These are phyloP conservation scores for Malus sylvestris DNA, from an alignment of 306 rosid species.

Conservation along the genomic window DNA sequence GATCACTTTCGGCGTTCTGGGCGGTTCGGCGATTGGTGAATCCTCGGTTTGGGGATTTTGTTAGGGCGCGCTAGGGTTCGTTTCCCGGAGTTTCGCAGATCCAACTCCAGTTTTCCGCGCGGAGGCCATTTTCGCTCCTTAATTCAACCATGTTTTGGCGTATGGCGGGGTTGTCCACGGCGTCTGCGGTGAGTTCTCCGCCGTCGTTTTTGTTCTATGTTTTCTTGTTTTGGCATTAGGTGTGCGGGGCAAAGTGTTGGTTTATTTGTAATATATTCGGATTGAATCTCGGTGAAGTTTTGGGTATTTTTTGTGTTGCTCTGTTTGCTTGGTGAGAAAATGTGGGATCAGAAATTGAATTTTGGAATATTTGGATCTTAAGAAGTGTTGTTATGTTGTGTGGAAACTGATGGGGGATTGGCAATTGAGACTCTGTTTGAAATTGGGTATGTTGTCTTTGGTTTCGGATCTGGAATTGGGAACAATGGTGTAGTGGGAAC, in stretches of 20 bases:
- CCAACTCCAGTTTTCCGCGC: constrained; percentile 31
- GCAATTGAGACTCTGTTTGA: neutral
- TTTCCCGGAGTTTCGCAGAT: constrained; percentile 50
- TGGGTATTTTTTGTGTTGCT: constrained; percentile 9
- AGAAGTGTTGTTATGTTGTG: neutral
- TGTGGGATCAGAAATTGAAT: constrained; percentile 11
- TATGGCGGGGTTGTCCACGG: constrained; percentile 93
- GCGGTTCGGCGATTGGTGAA: constrained; percentile 18
- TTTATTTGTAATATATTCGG: neutral
- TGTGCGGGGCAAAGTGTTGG: constrained; percentile 7
- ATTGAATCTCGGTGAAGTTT: constrained; percentile 4
- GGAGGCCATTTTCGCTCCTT: constrained; percentile 8
- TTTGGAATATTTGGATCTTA: constrained; percentile 6
- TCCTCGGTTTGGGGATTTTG: constrained; percentile 16
- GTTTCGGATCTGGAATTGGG: neutral
- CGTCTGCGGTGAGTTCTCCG: constrained; percentile 82
- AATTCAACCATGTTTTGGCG: constrained; percentile 92
- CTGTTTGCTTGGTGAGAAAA: constrained; percentile 14
- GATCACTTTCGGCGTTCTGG: constrained; percentile 2
- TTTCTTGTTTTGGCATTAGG: neutral
- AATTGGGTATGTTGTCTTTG: neutral
- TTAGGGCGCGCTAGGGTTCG: constrained; percentile 53
- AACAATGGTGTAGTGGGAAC: neutral
- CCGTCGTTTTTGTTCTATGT: neutral
- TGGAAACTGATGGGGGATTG: neutral